A percentile compares a stretch with the other conserved stretches of the same genome.
Conservation (phyloP, 1,284 basidiomycete species). For the Wallemia hederae region DNA sequence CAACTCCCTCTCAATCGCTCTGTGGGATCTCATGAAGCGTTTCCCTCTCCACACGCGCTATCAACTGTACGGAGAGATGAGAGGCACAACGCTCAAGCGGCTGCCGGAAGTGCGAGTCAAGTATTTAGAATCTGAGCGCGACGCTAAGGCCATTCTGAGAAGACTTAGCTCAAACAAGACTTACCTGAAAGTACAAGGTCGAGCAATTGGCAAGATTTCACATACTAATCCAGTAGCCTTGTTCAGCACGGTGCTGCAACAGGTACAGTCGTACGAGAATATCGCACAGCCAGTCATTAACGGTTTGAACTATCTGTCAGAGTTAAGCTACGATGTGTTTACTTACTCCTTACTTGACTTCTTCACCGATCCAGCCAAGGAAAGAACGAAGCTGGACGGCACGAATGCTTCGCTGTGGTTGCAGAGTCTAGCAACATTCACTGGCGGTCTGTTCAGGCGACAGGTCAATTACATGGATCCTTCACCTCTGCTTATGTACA, state of each 20-base stretch:
- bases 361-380: conserved; percentile 53
- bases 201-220: conserved; percentile 72
- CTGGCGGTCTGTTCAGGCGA: conserved; percentile 64
- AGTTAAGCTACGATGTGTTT: conserved; percentile 78
- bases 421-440: conserved; percentile 74
- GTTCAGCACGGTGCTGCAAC: conserved; percentile 64
- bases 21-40: conserved; percentile 55
- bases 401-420: conserved; percentile 79
- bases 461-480: conserved; percentile 41
- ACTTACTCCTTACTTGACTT: conserved; percentile 69
- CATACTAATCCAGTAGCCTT: conserved; percentile 81
- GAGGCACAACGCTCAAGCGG: conserved; percentile 26
- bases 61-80: conserved; percentile 87
- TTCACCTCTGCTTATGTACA: conserved; percentile 57
- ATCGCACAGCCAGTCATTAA: conserved; percentile 70
- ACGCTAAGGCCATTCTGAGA: conserved; percentile 20
- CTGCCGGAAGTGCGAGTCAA: conserved; percentile 17
- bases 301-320: conserved; percentile 60
- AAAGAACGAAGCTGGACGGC: conserved; percentile 68
- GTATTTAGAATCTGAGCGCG: conserved; percentile 23
- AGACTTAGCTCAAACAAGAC: conserved; percentile 15
- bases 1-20: conserved; percentile 53
- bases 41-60: conserved; percentile 56
- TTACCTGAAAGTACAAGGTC: conserved; percentile 20
- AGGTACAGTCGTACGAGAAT: conserved; percentile 93